Evolutionary conservation across 2,329 filamentous ascomycete species (phyloP).

Genomic region (Xylariaceae sp.): DNA sequence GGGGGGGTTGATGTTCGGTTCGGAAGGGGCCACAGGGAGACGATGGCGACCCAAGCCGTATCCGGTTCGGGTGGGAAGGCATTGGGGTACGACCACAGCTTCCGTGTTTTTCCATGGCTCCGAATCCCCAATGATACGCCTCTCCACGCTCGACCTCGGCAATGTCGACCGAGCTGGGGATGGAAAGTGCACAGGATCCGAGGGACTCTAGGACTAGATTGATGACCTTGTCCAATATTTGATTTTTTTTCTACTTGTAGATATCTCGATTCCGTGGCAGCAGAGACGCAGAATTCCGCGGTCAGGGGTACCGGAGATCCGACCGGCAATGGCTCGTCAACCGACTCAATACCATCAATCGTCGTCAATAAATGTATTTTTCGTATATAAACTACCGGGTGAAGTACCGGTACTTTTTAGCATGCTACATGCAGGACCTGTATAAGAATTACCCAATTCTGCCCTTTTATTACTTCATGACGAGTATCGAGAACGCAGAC

Average conservation of each 20-base stretch:
- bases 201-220: too few species aligned
- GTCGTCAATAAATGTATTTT: too few species aligned
- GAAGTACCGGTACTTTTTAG: too few species aligned
- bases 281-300: neutral
- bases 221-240: too few species aligned
- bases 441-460: too few species aligned
- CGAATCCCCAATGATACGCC: conserved; percentile 11
- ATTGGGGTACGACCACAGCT: conserved; percentile 2
- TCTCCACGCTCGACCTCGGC: neutral
- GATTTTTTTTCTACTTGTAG: too few species aligned
- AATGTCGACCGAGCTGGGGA: neutral
- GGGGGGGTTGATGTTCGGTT: neutral
- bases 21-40: neutral
- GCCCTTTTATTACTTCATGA: too few species aligned
- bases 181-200: neutral
- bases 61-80: neutral
- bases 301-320: neutral
- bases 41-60: neutral
- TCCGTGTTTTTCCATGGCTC: conserved; percentile 24
- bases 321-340: neutral
- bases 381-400: too few species aligned
- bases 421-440: too few species aligned
- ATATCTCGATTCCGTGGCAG: neutral
- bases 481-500: too few species aligned
- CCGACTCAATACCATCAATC: too few species aligned